These are phyloP conservation scores for Cutaneotrichosporon mucoides DNA, from an alignment of 1,284 basidiomycete species.

Conservation along the genomic window DNA sequence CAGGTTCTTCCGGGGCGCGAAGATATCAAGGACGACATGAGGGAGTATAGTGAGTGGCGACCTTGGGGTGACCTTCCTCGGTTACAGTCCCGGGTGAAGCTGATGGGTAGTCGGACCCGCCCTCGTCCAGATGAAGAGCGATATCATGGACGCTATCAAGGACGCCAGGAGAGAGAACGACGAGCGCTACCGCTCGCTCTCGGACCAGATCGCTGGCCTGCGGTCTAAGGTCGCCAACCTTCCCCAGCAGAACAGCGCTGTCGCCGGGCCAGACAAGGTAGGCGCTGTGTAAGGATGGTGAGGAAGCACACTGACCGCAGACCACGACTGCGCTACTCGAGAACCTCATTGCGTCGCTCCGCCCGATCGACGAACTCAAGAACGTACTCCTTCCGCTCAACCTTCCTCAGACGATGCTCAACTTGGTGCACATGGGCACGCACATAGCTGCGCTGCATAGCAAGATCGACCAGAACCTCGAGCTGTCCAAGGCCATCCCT, in stretches of 20 bases:
- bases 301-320: constrained; percentile 1
- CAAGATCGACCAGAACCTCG: constrained; percentile 3
- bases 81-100: too few species aligned
- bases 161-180: not conserved
- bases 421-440: not conserved
- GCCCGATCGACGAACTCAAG: constrained; percentile 17
- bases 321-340: constrained; percentile 17
- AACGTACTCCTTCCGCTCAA: constrained; percentile 5
- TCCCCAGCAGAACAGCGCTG: not conserved
- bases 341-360: constrained; percentile 22
- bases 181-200: not conserved
- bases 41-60: constrained; percentile 23
- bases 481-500: not conserved
- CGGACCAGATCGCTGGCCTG: not conserved
- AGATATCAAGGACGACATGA: constrained; percentile 32
- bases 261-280: not conserved
- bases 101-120: not conserved
- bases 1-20: constrained; percentile 27
- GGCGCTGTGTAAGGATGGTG: too few species aligned
- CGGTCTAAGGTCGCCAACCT: not conserved
- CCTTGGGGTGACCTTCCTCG: not conserved
- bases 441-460: constrained; percentile 2
- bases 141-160: constrained; percentile 6
- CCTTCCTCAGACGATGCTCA: not conserved
- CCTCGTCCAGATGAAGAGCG: not conserved